Base-by-base conservation (phyloP, 179 eudicot species). In the Spinacia oleracea region DNA sequence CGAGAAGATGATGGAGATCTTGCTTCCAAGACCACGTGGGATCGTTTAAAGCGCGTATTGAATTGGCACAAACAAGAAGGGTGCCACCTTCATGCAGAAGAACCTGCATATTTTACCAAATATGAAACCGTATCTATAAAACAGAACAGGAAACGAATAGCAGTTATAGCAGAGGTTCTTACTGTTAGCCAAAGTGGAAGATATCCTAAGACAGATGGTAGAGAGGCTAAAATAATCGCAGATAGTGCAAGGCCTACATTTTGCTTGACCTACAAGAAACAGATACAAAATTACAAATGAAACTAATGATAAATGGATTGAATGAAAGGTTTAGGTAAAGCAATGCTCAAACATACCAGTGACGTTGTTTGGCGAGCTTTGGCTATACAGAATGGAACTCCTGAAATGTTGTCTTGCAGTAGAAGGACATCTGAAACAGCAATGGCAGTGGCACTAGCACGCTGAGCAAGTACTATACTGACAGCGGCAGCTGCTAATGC, bases 401-500 rank as follows among this genome's bases (percentile, higher is more conserved):
- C 98, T 9, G 93, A 91, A 34, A 96, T 92, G 74, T 90, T 94
- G 81, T 96, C 99, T 77, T 92, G 99, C 77, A 96, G 84, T 83
- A 96, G 84, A 73, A 96, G 89, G 70, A 91, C 93, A 83, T 96
- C 97, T 18, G 98, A 96, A 71, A 93, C 96, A 82, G 97, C 98
- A 75, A 94, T 88, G 21, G 99, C 99, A 69, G 97, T 85, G 75
- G 94, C 96, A 81, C 99, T 94, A 58, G 98, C 99, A 81, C 98
- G 97, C 75, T 86, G 92, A 34, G 97, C 99, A 56, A 96, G 90
- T 71, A 96, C 99, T 73, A 90, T 86, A 60, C 98, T 96, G 40
- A 96, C 98, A 27, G 98, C 87, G 81, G 99, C 97, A 76, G 98
- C 99, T 51, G 99, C 99, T 83, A 96, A 89, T 45, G 98, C 99